Base-by-base conservation (phyloP, 2,329 filamentous ascomycete genomes). In the Colletotrichum sojae region DNA sequence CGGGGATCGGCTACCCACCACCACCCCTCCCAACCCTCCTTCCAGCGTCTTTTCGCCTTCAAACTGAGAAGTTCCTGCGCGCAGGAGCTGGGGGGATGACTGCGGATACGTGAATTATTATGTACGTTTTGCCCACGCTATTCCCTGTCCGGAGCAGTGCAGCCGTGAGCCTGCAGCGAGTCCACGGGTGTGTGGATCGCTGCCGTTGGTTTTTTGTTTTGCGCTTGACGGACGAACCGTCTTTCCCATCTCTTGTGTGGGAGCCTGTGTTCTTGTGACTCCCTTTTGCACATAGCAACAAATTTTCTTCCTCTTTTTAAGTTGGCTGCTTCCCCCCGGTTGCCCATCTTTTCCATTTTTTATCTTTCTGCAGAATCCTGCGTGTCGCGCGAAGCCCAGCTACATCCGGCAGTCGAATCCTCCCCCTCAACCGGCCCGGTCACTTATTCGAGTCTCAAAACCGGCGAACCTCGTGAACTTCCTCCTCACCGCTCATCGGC, bases 131-230 rank as follows among this genome's bases (percentile, higher is more conserved):
- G 51, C 54, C 61, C 54, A 69, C 54, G 63, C 67, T 69, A 69
- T 61, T 67, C 67, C 67, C 49, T 67, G 63, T 61, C 45, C 63
- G 36, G 67, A 43, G 18, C 62, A 67, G 51, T 53, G 56, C 67
- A 69, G 62, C 63, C 67, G 67, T 55, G 39, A 67, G 67, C 67
- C 64, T 63, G 67, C 67, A 70, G 67, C 46, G 31, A 36, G 22
- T 25, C 31, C 31, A 10, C 10, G 40, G 51, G 48, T 48, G 45
- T 63, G 67, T 70, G 67, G 67, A 68, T 58, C 57, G 25, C 58
- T 67, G 45, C 45, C 55, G 54, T 55, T 66, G 49, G 48, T 45
- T 53, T 45, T 62, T 62, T 55, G 36, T 27, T 52, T 56, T 61
- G 67, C 63, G 56, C 63, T 69, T 55, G 67, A 69, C 62, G 55